phyloP scores from a whole-genome alignment of 2,329 filamentous ascomycete species.

The Apiospora marii region DNA sequence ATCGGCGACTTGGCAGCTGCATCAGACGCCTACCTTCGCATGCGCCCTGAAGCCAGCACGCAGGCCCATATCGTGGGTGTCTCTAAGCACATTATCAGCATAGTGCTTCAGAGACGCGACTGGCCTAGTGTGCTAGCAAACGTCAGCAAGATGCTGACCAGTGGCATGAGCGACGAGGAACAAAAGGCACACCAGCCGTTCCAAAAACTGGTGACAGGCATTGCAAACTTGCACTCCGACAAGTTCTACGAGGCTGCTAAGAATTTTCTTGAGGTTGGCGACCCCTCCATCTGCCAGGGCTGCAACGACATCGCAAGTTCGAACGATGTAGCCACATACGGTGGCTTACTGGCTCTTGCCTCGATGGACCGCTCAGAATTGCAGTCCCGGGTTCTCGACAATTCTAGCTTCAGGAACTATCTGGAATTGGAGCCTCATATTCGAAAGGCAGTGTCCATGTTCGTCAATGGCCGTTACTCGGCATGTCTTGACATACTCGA shows the following conservation, averaged over 20 bases:
- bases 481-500: constrained; percentile 84
- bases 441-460: constrained; percentile 86
- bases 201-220: constrained; percentile 58
- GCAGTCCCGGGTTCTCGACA: constrained; percentile 80
- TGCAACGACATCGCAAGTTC: constrained; percentile 78
- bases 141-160: constrained; percentile 68
- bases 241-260: constrained; percentile 71
- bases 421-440: constrained; percentile 94
- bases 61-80: constrained; percentile 85
- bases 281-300: constrained; percentile 53
- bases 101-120: constrained; percentile 78
- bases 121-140: constrained; percentile 73
- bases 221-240: constrained; percentile 56
- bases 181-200: constrained; percentile 57
- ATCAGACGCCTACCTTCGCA: constrained; percentile 80
- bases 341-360: constrained; percentile 87
- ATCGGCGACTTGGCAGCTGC: constrained; percentile 79
- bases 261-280: constrained; percentile 72
- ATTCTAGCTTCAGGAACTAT: constrained; percentile 81
- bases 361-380: constrained; percentile 84
- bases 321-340: constrained; percentile 93
- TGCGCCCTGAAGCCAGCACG: constrained; percentile 90
- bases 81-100: constrained; percentile 77
- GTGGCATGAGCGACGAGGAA: constrained; percentile 55
- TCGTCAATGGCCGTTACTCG: constrained; percentile 90